Conservation (phyloP, 306 rosid genomes). For the Vigna reflexopilosa region DNA sequence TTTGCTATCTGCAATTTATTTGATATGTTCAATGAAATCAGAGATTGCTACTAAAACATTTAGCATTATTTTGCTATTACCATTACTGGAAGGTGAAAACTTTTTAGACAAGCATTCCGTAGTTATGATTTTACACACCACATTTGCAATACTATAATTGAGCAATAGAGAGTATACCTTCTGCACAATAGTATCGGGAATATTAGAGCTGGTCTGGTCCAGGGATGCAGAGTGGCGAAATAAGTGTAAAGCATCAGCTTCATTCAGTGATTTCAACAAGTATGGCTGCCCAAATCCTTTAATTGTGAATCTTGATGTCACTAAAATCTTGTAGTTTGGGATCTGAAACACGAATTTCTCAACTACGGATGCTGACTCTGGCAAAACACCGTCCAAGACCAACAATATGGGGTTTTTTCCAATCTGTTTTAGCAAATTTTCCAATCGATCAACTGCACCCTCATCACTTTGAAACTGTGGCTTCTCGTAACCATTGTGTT, state of each 20-base stretch:
- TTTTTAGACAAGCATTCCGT: background rate
- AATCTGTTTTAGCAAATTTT: slow-evolving; percentile 41
- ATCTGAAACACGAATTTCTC: slow-evolving; percentile 51
- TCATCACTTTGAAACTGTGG: slow-evolving; percentile 51
- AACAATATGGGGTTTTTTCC: slow-evolving; percentile 46
- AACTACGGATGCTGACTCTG: slow-evolving; percentile 52
- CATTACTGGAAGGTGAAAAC: background rate
- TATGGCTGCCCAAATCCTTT: slow-evolving; percentile 40
- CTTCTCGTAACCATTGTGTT: slow-evolving; percentile 33
- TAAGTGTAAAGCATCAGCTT: slow-evolving; percentile 54
- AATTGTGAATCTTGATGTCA: slow-evolving; percentile 65
- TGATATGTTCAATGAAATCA: background rate
- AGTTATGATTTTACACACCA: background rate
- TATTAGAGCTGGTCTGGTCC: slow-evolving; percentile 21
- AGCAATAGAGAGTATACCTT: slow-evolving; percentile 49
- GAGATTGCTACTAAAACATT: background rate
- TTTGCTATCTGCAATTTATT: slow-evolving; percentile 58
- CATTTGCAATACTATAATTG: background rate
- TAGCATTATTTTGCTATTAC: background rate
- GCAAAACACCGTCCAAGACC: slow-evolving; percentile 72
- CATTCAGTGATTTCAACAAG: slow-evolving; percentile 47
- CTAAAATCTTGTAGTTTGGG: slow-evolving; percentile 60
- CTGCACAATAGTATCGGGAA: slow-evolving; percentile 49
- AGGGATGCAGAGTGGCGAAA: slow-evolving; percentile 55
- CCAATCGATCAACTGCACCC: slow-evolving; percentile 40